Conservation (phyloP, 257 asterid genomes). For the Leonotis leonurus region DNA sequence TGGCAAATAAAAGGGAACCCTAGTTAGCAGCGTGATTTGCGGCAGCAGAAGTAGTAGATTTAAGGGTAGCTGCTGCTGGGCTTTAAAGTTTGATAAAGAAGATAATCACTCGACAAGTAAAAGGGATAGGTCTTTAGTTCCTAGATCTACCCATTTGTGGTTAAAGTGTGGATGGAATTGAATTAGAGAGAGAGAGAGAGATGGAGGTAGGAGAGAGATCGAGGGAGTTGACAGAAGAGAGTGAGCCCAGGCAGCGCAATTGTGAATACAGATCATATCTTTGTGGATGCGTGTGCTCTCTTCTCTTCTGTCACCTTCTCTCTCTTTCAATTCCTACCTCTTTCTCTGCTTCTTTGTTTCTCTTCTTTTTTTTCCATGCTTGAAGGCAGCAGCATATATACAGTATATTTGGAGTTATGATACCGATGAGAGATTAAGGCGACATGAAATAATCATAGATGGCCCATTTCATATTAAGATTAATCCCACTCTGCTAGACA, state of each 20-base stretch:
- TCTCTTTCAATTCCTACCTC: not conserved
- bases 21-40: too few relatives aligned
- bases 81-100: too few relatives aligned
- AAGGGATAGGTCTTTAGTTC: too few relatives aligned
- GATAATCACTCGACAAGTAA: too few relatives aligned
- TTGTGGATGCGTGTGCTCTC: conserved; percentile 39
- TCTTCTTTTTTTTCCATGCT: not conserved
- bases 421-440: not conserved
- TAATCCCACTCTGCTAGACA: not conserved
- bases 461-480: not conserved
- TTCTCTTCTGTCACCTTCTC: conserved; percentile 35
- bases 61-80: too few relatives aligned
- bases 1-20: too few relatives aligned
- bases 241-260: conserved; percentile 43
- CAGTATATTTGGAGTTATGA: not conserved
- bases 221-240: conserved; percentile 46
- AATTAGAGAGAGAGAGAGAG: not conserved
- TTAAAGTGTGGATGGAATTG: not conserved
- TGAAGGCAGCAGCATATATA: too few relatives aligned
- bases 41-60: too few relatives aligned
- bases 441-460: not conserved
- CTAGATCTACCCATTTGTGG: conserved; percentile 20
- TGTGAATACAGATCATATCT: conserved; percentile 18
- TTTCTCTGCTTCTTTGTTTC: not conserved
- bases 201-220: not conserved